Percentiles rank a stretch among this genome's conserved stretches.
Evolutionary conservation across 495 filamentous ascomycete species (phyloP).

Genomic region (Podospora fimiseda): DNA sequence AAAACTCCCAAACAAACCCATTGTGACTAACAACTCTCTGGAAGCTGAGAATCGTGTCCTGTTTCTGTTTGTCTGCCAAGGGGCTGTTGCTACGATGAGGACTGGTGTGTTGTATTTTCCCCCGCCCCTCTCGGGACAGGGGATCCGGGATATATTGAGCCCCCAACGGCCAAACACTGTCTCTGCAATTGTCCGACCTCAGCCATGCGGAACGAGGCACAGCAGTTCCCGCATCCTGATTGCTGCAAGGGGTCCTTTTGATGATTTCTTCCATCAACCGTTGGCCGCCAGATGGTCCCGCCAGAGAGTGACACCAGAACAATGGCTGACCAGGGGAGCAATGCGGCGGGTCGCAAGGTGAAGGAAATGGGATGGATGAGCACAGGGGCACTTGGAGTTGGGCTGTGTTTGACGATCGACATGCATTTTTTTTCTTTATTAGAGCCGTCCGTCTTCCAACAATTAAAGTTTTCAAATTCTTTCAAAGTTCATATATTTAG

Average conservation of each 20-base stretch:
- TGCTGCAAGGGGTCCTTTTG: conserved; percentile 2
- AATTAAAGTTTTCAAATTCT: too few species aligned
- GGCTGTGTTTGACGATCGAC: not conserved
- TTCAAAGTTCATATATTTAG: too few species aligned
- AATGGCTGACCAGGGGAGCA: not conserved
- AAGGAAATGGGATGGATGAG: not conserved
- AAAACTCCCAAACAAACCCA: too few species aligned
- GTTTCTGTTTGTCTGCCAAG: not conserved
- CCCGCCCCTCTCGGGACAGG: not conserved
- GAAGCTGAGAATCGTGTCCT: not conserved
- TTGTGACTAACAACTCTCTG: not conserved
- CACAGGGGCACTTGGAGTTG: not conserved
- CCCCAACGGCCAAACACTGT: not conserved
- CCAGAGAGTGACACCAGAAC: not conserved
- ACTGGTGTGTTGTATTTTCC: not conserved
- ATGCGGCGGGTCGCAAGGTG: not conserved
- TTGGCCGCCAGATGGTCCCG: conserved; percentile 7
- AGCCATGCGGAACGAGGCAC: conserved; percentile 10
- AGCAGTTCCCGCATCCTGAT: conserved; percentile 5
- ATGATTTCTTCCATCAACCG: conserved; percentile 7
- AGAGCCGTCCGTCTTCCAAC: not conserved
- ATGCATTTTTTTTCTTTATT: not conserved
- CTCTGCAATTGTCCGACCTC: not conserved
- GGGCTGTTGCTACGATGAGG: not conserved
- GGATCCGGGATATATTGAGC: not conserved